Percentiles rank a stretch among this genome's conserved stretches.
phyloP scores from a whole-genome alignment of 2,329 filamentous ascomycete genomes.

The Escovopsis sp. region DNA sequence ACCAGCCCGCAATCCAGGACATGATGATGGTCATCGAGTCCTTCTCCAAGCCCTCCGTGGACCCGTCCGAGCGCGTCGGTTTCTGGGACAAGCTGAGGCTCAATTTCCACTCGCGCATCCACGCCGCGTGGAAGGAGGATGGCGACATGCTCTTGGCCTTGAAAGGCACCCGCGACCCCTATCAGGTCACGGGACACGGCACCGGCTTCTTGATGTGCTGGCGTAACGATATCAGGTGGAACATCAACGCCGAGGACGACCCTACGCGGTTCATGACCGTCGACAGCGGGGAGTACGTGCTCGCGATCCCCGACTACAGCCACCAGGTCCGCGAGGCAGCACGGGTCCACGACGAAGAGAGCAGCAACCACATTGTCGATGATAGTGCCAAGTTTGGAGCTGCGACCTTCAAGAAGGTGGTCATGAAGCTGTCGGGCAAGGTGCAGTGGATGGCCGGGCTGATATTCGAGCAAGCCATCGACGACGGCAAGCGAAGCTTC shows the following conservation, averaged over 20 bases:
- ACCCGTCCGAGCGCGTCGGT: slow-evolving; percentile 83
- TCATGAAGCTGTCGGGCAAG: slow-evolving; percentile 96
- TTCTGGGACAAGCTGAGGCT: slow-evolving; percentile 99
- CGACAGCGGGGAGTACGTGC: slow-evolving; percentile 85
- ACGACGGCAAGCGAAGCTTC: slow-evolving; percentile 61
- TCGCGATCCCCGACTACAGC: slow-evolving; percentile 88
- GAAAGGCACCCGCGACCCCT: slow-evolving; percentile 86
- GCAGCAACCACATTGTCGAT: slow-evolving; percentile 38
- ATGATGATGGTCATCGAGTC: slow-evolving; percentile 99
- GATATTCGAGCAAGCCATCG: slow-evolving; percentile 77
- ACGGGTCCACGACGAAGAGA: slow-evolving; percentile 35
- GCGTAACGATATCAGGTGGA: slow-evolving; percentile 85
- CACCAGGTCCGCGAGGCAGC: slow-evolving; percentile 62
- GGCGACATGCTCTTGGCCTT: slow-evolving; percentile 89
- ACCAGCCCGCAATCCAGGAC: slow-evolving; percentile 94
- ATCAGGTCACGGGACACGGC: slow-evolving; percentile 80
- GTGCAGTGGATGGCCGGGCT: slow-evolving; percentile 86
- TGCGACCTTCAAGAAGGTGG: slow-evolving; percentile 94
- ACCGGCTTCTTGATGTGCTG: slow-evolving; percentile 98
- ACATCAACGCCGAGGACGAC: slow-evolving; percentile 70
- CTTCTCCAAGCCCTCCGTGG: slow-evolving; percentile 89
- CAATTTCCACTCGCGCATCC: slow-evolving; percentile 82
- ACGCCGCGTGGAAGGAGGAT: slow-evolving; percentile 84
- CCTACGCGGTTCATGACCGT: slow-evolving; percentile 91
- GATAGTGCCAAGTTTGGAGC: slow-evolving; percentile 58